Evolutionary conservation across 371 early-diverging fungal species (phyloP).

Genomic region (Mucor velutinosus): DNA sequence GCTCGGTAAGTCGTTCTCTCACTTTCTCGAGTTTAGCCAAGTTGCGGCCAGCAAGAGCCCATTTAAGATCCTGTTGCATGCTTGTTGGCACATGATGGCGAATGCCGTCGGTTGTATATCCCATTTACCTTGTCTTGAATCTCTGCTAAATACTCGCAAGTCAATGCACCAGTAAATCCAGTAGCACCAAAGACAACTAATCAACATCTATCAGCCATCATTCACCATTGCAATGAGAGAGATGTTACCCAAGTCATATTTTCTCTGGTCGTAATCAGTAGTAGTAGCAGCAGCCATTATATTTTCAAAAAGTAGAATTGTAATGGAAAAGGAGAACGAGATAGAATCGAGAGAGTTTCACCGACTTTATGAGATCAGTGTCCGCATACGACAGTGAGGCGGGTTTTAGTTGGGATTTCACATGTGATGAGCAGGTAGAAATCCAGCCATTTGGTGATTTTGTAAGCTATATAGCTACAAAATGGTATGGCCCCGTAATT

Average conservation of each 20-base stretch:
- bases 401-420: background rate
- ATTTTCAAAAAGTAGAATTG: background rate
- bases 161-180: constrained; percentile 82
- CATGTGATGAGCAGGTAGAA: background rate
- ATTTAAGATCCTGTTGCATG: constrained; percentile 35
- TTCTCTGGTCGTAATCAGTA: constrained; percentile 9
- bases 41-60: constrained; percentile 34
- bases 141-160: constrained; percentile 58
- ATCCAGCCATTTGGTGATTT: background rate
- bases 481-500: background rate
- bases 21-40: constrained; percentile 25
- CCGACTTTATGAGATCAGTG: background rate
- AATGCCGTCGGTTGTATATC: background rate
- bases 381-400: background rate
- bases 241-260: constrained; percentile 19
- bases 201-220: background rate
- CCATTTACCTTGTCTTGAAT: constrained; percentile 28
- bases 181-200: constrained; percentile 81
- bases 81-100: background rate
- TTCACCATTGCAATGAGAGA: background rate
- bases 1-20: constrained; percentile 8
- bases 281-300: background rate
- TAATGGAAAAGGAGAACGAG: background rate
- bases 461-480: background rate
- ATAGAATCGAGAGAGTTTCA: background rate